A percentile compares a stretch with the other conserved stretches of the same genome.
Conservation (phyloP, 805 yeast genomes). For the Ogataea zsoltii region DNA sequence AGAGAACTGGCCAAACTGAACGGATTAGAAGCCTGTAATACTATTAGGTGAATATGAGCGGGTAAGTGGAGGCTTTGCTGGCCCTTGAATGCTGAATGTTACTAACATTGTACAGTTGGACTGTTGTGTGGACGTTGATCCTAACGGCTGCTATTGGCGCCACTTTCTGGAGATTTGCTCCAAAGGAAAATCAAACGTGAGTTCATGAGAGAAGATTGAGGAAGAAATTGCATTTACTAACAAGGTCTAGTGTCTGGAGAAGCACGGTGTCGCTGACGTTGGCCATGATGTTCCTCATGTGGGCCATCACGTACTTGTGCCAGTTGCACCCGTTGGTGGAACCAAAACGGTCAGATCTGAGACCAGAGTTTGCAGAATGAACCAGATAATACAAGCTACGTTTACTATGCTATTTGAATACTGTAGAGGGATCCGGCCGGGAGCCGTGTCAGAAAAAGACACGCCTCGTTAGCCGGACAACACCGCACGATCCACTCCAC, state of each 20-base stretch:
- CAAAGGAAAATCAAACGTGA: constrained; percentile 73
- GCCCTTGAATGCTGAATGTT: not conserved
- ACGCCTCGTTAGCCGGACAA: constrained; percentile 7
- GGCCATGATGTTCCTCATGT: constrained; percentile 66
- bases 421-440: constrained; percentile 20
- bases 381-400: not conserved
- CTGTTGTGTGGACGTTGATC: constrained; percentile 65
- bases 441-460: constrained; percentile 1
- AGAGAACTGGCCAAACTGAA: not conserved
- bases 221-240: constrained; percentile 1
- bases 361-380: constrained; percentile 68
- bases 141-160: constrained; percentile 58
- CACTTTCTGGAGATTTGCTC: constrained; percentile 84
- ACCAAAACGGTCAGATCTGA: constrained; percentile 85
- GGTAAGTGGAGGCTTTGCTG: constrained; percentile 36
- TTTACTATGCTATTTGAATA: not conserved
- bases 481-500: constrained; percentile 28
- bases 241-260: constrained; percentile 57
- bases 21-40: not conserved
- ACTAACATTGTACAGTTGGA: constrained; percentile 47
- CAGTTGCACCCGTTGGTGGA: constrained; percentile 91
- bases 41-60: constrained; percentile 40
- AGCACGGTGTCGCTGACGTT: constrained; percentile 66
- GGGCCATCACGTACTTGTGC: constrained; percentile 81
- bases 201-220: constrained; percentile 25